Base-by-base conservation (phyloP, 1,284 basidiomycete species). In the Microbotryomycetes sp. region DNA sequence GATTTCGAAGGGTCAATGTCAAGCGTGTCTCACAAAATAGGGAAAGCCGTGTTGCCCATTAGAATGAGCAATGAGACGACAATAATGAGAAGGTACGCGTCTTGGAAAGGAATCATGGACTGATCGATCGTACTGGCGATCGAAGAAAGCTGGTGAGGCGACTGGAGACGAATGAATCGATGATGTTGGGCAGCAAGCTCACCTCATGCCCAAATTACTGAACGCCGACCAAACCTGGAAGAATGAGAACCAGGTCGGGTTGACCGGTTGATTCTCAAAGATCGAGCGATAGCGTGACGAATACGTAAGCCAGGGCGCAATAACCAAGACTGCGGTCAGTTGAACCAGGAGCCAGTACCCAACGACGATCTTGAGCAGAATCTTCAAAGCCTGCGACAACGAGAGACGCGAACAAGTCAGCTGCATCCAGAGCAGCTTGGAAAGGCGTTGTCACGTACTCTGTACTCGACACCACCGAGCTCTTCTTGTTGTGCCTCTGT, bases 401-500 rank as follows among this genome's bases (percentile, higher is more conserved):
- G 29, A 66, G 67, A 4, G 66, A 60, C 7, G 15, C 31, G 23
- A 36, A 12, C 26, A 25, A 25, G 19, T 61, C 22, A 73, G 62
- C 50, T 65, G 67, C 56, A 65, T 59, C 53, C 65, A 59, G 3
- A 64, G 58, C 3, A 65, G 23, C 23, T 72, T 49, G 64, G 61
- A 62, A 23, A 72, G 73, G 50, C 60, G 86, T 59, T 96, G 77
- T 1, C 88, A 31, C 61, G 5, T 46, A 70, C 91, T n/a, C 91
- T 83, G 72, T 92, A 97, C 75, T 98, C 94, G 16, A 96, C 88
- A 6, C 93, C 93, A 7, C 92, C 92, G 5, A 97, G 79, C 76
- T 97, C 92, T 65, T 94, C 88, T 69, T 90, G 79, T 72, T 97
- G 87, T 58, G 91, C 88, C 36, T 84, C 81, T 0, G 86, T 89